Evolutionary conservation across 129 eudicot species (phyloP), one percentile per base, ranked within the genome.

Genomic region (Scalesia atractyloides): DNA sequence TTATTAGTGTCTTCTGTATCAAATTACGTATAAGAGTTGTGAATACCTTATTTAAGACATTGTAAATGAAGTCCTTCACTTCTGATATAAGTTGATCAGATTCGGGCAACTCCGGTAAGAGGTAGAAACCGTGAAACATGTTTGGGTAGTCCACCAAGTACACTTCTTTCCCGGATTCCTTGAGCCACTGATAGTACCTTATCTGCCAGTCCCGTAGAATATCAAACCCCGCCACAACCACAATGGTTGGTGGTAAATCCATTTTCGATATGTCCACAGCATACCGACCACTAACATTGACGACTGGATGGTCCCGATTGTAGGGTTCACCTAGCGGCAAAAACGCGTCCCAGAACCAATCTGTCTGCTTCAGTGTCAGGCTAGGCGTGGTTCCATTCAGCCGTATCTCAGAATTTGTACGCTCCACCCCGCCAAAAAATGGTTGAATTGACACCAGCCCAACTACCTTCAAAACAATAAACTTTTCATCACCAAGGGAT

Each of bases 361-460:
- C 84, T 1, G 80, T 53, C 11, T 22, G 62, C 37, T 53, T 69
- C n/a, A 54, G 0, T 1, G 77, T 26, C 44, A 70, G 37, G 30
- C 69, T 5, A 4, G 70, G 80, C 16, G 53, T 11, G 7, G 63
- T 11, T 34, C 80, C 77, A 14, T 65, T 33, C 0, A 52, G 17
- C 26, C 16, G 5, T 30, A 14, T 53, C 20, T 79, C 82, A 0
- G 82, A 68, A 34, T 52, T 39, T 0, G 80, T 74, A 44, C 80
- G 79, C 57, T 80, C 84, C 33, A 61, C 75, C 54, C 84, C 80
- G 3, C 84, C 80, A 57, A 80, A 80, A 33, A 68, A 80, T 9
- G 84, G 84, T 51, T 79, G 82, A 37, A 79, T 72, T 4, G 60
- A 62, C 69, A 80, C 54, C 69, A 75, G 8, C 2, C 84, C 81